Conservation (phyloP, 371 early-diverging fungal species). For the Mucor plumbeus region DNA sequence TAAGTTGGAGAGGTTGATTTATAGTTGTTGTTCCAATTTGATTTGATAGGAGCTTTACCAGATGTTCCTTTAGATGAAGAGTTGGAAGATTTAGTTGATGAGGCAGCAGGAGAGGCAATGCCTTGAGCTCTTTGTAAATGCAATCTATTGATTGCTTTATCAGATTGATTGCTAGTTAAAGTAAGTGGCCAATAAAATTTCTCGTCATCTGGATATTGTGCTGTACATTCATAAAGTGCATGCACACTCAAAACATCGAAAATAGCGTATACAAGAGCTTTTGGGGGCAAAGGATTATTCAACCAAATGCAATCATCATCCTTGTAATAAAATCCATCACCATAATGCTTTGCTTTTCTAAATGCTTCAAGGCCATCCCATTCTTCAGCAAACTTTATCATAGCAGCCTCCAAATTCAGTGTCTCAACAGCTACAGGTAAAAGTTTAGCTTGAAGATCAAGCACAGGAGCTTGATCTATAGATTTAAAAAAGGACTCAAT, state of each 20-base stretch:
- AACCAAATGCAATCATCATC: conserved; percentile 49
- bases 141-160: conserved; percentile 32
- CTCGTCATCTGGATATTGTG: background rate
- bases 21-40: background rate
- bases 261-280: conserved; percentile 46
- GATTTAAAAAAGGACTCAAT: conserved; percentile 39
- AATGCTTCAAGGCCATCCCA: conserved; percentile 47
- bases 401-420: conserved; percentile 34
- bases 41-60: background rate
- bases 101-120: background rate
- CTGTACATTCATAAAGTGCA: conserved; percentile 31
- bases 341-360: conserved; percentile 36
- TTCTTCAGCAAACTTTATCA: conserved; percentile 27
- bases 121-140: conserved; percentile 22
- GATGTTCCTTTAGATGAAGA: background rate
- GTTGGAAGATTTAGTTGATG: background rate
- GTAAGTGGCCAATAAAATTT: conserved; percentile 42
- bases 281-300: conserved; percentile 38
- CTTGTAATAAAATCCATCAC: conserved; percentile 30
- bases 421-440: conserved; percentile 31
- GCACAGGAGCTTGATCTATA: conserved; percentile 26
- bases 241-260: conserved; percentile 53
- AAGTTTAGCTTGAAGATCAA: conserved; percentile 50
- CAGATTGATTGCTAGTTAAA: background rate
- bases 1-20: background rate